phyloP scores from a whole-genome alignment of 2,329 filamentous ascomycete species.

The Rhynchosporium graminicola region DNA sequence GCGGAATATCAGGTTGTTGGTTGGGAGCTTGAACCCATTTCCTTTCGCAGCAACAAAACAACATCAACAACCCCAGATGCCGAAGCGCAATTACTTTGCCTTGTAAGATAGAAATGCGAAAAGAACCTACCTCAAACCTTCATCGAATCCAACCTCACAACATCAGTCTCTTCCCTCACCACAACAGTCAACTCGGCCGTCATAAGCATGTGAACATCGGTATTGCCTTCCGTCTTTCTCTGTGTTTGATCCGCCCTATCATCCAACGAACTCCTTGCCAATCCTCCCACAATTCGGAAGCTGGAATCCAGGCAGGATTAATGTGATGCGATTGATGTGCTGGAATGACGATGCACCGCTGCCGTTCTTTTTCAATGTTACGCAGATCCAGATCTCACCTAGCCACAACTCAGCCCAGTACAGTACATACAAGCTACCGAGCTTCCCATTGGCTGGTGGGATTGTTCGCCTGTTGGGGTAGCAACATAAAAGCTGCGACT shows the following conservation, averaged over 20 bases:
- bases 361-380: no score
- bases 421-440: no score
- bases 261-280: no score
- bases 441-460: no score
- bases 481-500: no score
- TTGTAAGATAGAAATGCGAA: neutral
- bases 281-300: no score
- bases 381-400: no score
- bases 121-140: neutral
- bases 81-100: neutral
- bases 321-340: no score
- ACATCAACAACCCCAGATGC: neutral
- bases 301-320: no score
- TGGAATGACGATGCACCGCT: no score
- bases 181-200: neutral
- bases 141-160: slow-evolving; percentile 8
- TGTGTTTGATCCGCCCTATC: neutral
- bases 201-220: slow-evolving; percentile 3
- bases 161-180: slow-evolving; percentile 3
- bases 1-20: neutral
- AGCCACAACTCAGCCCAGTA: no score
- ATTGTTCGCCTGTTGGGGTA: no score
- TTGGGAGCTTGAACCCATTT: neutral
- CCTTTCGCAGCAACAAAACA: neutral
- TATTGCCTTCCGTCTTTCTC: neutral